Conservation (phyloP, 2,329 filamentous ascomycete genomes). For the Phaeophleospora eucalypticola region DNA sequence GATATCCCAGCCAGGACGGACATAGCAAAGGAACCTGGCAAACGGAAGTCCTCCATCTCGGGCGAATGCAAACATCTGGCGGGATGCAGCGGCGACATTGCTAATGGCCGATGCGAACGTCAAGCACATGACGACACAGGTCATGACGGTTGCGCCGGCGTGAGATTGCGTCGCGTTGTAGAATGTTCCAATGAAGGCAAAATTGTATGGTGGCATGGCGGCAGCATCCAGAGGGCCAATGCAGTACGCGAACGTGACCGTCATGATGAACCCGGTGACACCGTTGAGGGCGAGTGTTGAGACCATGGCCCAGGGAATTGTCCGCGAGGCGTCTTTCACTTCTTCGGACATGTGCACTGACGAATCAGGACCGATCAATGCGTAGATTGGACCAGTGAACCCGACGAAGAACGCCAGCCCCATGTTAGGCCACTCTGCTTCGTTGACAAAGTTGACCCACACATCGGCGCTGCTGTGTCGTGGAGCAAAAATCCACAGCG, state of each 20-base stretch:
- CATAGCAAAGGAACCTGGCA: constrained; percentile 19
- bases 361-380: constrained; percentile 21
- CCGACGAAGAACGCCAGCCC: constrained; percentile 25
- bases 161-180: constrained; percentile 34
- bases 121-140: constrained; percentile 36
- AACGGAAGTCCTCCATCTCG: constrained; percentile 43
- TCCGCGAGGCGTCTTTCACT: constrained; percentile 29
- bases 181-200: constrained; percentile 35
- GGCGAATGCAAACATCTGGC: constrained; percentile 42
- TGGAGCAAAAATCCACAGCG: constrained; percentile 31
- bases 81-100: constrained; percentile 38
- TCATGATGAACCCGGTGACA: constrained; percentile 38
- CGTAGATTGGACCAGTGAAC: constrained; percentile 22
- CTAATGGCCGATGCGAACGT: constrained; percentile 39
- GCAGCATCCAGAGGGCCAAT: constrained; percentile 34
- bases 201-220: constrained; percentile 18
- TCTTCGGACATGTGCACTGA: constrained; percentile 29
- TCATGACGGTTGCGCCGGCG: constrained; percentile 32
- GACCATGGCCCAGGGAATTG: constrained; percentile 39
- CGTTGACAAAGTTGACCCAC: constrained; percentile 23
- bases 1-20: constrained; percentile 23
- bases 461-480: constrained; percentile 20
- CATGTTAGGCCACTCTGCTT: constrained; percentile 24
- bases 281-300: constrained; percentile 40
- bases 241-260: constrained; percentile 39